These are phyloP conservation scores for Fragilaria crotonensis DNA, from an alignment of 108 stramenopile species.

Conservation along the genomic window DNA sequence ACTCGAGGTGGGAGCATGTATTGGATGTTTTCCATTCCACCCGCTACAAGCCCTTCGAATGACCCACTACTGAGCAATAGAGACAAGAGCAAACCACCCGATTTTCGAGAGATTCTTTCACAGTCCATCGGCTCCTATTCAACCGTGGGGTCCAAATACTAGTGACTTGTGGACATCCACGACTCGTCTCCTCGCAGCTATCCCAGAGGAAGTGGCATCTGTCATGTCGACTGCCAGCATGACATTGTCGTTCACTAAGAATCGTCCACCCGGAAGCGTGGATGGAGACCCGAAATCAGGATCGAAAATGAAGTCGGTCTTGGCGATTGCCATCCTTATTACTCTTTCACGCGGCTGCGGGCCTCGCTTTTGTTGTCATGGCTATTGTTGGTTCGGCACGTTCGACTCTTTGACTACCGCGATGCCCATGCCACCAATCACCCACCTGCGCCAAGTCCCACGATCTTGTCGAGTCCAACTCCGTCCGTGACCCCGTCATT, in stretches of 20 bases:
- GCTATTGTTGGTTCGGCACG: not conserved
- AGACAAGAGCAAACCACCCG: not conserved
- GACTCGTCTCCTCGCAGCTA: not conserved
- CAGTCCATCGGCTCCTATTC: not conserved
- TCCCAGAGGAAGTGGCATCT: not conserved
- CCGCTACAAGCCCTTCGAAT: not conserved
- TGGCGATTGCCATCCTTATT: too few relatives aligned
- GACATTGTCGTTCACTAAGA: not conserved
- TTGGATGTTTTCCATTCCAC: not conserved
- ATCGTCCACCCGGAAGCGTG: not conserved
- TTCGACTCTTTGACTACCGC: not conserved
- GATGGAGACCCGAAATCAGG: too few relatives aligned
- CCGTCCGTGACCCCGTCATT: too few relatives aligned
- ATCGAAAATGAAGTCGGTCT: too few relatives aligned
- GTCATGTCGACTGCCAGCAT: not conserved
- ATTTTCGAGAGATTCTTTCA: not conserved
- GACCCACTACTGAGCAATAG: not conserved
- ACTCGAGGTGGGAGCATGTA: not conserved
- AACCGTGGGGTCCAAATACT: not conserved
- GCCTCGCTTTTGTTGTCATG: not conserved
- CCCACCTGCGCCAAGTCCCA: too few relatives aligned
- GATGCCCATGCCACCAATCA: too few relatives aligned
- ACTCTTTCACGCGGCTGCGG: too few relatives aligned
- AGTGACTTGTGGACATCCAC: not conserved
- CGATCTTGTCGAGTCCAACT: too few relatives aligned